Conservation (phyloP, 176 grass and related monocot species). For the Eragrostis nindensis region DNA sequence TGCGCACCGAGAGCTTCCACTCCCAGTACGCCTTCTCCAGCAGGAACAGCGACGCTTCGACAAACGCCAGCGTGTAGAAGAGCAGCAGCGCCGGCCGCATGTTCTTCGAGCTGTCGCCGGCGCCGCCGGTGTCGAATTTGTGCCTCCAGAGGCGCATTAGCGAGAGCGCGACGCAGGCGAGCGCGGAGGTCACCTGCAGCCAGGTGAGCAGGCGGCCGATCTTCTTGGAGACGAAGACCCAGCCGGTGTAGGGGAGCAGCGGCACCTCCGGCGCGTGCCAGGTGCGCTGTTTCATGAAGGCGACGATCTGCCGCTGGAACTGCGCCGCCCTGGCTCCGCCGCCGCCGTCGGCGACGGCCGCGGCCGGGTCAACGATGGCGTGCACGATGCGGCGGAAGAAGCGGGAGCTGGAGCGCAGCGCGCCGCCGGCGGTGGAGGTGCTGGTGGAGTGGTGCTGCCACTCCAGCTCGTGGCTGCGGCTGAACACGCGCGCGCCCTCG, state of each 20-base stretch:
- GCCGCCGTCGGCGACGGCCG: neutral
- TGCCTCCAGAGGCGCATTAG: constrained; percentile 47
- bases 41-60: constrained; percentile 58
- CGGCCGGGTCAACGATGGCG: neutral
- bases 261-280: neutral
- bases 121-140: constrained; percentile 39
- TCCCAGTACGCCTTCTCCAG: neutral
- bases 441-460: constrained; percentile 44
- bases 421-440: neutral
- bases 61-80: constrained; percentile 59
- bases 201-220: constrained; percentile 51
- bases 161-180: constrained; percentile 55
- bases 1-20: constrained; percentile 20
- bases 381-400: neutral
- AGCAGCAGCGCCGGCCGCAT: constrained; percentile 45
- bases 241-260: neutral
- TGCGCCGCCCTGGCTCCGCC: neutral
- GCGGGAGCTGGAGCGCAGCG: neutral
- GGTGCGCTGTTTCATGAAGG: neutral
- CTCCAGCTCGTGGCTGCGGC: constrained; percentile 42
- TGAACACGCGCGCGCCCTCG: constrained; percentile 23
- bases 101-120: constrained; percentile 16
- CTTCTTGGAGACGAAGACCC: constrained; percentile 40
- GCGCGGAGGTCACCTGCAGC: constrained; percentile 56
- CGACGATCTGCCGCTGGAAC: neutral